Conservation (phyloP, 768 basidiomycete species). For the Stropharia rugosoannulata region DNA sequence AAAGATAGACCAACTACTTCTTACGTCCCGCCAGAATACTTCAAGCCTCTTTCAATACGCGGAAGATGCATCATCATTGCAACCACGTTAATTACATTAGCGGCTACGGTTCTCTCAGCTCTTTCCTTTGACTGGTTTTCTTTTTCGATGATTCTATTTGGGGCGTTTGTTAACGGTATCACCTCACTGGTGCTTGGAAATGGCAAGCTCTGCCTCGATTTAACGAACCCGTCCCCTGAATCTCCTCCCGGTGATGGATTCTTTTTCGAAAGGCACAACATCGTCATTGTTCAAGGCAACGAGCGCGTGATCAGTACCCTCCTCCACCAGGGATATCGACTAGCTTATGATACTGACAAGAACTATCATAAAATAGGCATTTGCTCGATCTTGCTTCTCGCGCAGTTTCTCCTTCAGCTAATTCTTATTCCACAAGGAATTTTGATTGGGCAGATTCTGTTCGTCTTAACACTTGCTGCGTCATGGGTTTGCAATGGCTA, state of each 20-base stretch:
- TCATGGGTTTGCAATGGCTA: slow-evolving; percentile 17
- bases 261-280: slow-evolving; percentile 1
- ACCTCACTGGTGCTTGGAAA: slow-evolving; percentile 8
- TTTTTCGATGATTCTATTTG: slow-evolving; percentile 12
- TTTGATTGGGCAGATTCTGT: slow-evolving; percentile 13
- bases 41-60: not conserved
- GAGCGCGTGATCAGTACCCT: slow-evolving; percentile 11
- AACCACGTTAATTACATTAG: not conserved
- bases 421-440: slow-evolving; percentile 13
- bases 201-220: slow-evolving; percentile 4
- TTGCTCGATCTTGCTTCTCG: slow-evolving; percentile 8
- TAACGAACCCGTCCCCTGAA: not conserved
- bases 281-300: slow-evolving; percentile 12
- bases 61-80: not conserved
- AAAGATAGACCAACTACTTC: not conserved
- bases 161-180: slow-evolving; percentile 10
- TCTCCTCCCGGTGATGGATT: slow-evolving; percentile 12
- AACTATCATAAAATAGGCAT: slow-evolving; percentile 12
- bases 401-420: slow-evolving; percentile 13
- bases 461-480: slow-evolving; percentile 10
- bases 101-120: slow-evolving; percentile 1
- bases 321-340: not conserved
- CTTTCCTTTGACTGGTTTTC: slow-evolving; percentile 12
- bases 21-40: not conserved
- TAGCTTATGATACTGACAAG: slow-evolving; percentile 2